Base-by-base conservation (phyloP, 352 stramenopile genomes). In the Plasmopara halstedii region DNA sequence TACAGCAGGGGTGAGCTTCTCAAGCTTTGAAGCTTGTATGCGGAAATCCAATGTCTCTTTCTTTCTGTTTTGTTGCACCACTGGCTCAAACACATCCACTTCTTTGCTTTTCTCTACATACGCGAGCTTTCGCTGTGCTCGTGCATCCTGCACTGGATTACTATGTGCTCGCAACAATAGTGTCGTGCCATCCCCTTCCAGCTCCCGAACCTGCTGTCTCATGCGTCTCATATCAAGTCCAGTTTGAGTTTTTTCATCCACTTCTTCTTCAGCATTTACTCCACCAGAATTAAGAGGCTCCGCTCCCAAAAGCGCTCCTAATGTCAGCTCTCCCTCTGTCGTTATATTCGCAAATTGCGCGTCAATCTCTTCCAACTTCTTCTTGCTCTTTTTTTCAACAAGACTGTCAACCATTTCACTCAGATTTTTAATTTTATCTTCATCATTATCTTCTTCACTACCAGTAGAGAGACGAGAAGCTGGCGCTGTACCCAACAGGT, bases 1-100 rank as follows among this genome's bases (percentile, higher is more conserved):
- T 7, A 70, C 64, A 32, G 94, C 87, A 5, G 77, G 68, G 13
- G 87, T 97, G 6, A 90, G 44, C 50, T 84, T 85, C 43, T 86
- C 70, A 32, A 88, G 64, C 60, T 73, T 76, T 1, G 70, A 61
- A 21, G 80, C 85, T 52, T 97, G 93, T n/a, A 84, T 67, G 38
- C 91, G 88, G 49, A 98, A 95, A 67, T 97, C 90, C 35, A 98
- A 69, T 33, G 90, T 97, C 71, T 97, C 90, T 20, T 95, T 96
- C 61, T 97, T 67, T 13, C 94, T 82, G 60, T 97, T 97, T 38
- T 83, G 69, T 22, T 94, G 80, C 42, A 98, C 85, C 10, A 94
- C 82, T 0, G 93, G 70, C 38, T 89, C 85, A 70, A 95, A 98
- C 23, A 85, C 41, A 22, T 90, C 73, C 41, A 97, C 71, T 36